Evolutionary conservation across 1,284 basidiomycete species (phyloP), one percentile per base, ranked within the genome.

Genomic region (Marasmius sp.): DNA sequence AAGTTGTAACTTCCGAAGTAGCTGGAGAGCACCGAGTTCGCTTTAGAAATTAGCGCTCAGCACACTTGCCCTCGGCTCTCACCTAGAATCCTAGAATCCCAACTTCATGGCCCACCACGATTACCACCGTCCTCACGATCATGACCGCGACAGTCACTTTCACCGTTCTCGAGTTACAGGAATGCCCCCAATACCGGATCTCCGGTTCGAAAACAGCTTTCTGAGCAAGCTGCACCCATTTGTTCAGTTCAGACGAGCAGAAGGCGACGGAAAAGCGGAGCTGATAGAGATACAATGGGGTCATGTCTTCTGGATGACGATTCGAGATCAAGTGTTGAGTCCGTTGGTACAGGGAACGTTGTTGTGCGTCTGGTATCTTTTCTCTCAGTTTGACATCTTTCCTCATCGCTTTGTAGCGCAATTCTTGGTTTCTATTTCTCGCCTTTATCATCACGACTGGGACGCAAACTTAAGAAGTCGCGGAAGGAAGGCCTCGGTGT

Each of bases 201-300:
- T 91, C 50, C 87, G 89, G 18, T 91, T 89, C 74, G 90, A 92
- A 68, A 80, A 84, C 59, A 85, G 83, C 60, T 92, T 88, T 70
- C 66, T 90, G 61, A 80, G 80, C 63, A 86, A 85, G 66, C 79
- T 90, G 64, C 77, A 76, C 39, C 77, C 77, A n/a, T 85, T 81
- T 66, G 74, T 89, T 53, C 77, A 79, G 52, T 69, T 85, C 57
- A 73, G 72, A 60, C 71, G 57, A 36, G 39, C 57, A 39, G 41
- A 60, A 50, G 50, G 43, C 55, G 34, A 68, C 38, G 67, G 68
- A 47, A 67, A 71, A 41, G 73, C 77, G 68, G 76, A 78, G 56
- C 71, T 82, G 36, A 75, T 85, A 33, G 72, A 72, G 9, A 75
- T 89, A 14, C 78, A 87, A 57, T 92, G 89, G 89, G 74, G 74